phyloP scores from a whole-genome alignment of 306 rosid genomes.

The Glycine latifolia region DNA sequence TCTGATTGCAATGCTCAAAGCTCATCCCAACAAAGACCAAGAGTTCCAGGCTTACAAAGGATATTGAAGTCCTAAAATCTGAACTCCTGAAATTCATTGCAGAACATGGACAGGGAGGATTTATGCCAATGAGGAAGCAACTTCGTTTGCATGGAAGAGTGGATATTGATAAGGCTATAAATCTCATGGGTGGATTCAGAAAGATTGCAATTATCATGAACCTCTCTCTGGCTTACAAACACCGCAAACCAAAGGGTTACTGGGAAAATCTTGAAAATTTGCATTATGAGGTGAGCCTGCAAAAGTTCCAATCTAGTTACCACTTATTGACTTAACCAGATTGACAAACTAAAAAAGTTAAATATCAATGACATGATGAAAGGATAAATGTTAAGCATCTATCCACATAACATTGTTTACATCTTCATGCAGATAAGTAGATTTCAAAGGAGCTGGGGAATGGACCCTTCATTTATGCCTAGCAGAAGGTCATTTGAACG shows the following conservation, averaged over 20 bases:
- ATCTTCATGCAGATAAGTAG: constrained; percentile 65
- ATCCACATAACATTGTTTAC: constrained; percentile 6
- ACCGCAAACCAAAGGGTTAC: constrained; percentile 92
- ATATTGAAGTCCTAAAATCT: constrained; percentile 73
- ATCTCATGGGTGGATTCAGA: constrained; percentile 92
- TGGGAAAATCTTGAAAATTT: constrained; percentile 84
- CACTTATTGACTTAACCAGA: too few relatives aligned
- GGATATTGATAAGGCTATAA: constrained; percentile 89
- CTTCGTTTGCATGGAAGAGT: constrained; percentile 82
- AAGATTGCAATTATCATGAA: constrained; percentile 83
- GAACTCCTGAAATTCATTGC: constrained; percentile 77
- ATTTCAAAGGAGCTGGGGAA: constrained; percentile 94
- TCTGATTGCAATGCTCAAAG: constrained; percentile 46
- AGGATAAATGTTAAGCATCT: constrained; percentile 26
- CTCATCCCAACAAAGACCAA: constrained; percentile 62
- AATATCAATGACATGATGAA: constrained; percentile 13
- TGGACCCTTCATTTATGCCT: constrained; percentile 91
- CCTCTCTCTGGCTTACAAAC: constrained; percentile 85
- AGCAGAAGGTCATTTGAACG: constrained; percentile 97
- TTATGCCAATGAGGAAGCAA: constrained; percentile 97
- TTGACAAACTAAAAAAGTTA: neutral
- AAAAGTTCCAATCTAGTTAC: constrained; percentile 13
- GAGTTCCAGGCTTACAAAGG: constrained; percentile 89
- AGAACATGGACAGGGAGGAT: constrained; percentile 90
- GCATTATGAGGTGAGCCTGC: constrained; percentile 67